Evolutionary conservation across 495 filamentous ascomycete species (phyloP).

Genomic region (Tuber microsphaerosporum): DNA sequence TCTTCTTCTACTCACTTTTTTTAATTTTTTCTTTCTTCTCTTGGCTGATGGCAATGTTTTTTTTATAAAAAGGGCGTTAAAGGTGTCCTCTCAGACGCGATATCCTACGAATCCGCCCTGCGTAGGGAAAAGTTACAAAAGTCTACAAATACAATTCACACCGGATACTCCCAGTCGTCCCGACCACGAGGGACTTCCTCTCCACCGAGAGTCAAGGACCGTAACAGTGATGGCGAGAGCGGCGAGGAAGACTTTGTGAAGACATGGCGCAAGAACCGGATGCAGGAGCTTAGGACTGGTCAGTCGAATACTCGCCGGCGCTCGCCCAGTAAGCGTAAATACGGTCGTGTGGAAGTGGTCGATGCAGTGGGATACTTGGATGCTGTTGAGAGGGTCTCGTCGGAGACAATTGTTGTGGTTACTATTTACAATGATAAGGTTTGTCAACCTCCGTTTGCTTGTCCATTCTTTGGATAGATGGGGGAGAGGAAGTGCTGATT

Average conservation of each 20-base stretch:
- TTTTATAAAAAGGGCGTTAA: constrained; percentile 76
- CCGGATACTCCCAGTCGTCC: constrained; percentile 22
- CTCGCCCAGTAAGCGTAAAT: constrained; percentile 65
- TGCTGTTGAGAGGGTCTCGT: constrained; percentile 79
- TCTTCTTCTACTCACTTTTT: constrained; percentile 46
- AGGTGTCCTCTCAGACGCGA: constrained; percentile 93
- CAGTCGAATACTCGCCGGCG: constrained; percentile 53
- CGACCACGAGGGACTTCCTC: constrained; percentile 15
- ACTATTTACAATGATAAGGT: constrained; percentile 89
- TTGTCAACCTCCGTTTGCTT: constrained; percentile 29
- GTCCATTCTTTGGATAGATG: background rate
- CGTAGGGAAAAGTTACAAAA: constrained; percentile 47
- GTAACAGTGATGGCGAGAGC: constrained; percentile 52
- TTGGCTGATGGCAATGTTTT: background rate
- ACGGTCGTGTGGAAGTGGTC: constrained; percentile 70
- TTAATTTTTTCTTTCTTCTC: constrained; percentile 45
- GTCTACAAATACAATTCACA: constrained; percentile 25
- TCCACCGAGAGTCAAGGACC: constrained; percentile 24
- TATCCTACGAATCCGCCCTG: constrained; percentile 76
- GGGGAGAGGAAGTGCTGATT: background rate
- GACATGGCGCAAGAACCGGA: constrained; percentile 70
- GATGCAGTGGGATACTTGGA: constrained; percentile 89
- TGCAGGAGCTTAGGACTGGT: constrained; percentile 62
- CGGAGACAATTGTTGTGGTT: constrained; percentile 84
- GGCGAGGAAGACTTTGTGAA: constrained; percentile 75